phyloP scores from a whole-genome alignment of 305 asterid species.

The Fraxinus floribunda region DNA sequence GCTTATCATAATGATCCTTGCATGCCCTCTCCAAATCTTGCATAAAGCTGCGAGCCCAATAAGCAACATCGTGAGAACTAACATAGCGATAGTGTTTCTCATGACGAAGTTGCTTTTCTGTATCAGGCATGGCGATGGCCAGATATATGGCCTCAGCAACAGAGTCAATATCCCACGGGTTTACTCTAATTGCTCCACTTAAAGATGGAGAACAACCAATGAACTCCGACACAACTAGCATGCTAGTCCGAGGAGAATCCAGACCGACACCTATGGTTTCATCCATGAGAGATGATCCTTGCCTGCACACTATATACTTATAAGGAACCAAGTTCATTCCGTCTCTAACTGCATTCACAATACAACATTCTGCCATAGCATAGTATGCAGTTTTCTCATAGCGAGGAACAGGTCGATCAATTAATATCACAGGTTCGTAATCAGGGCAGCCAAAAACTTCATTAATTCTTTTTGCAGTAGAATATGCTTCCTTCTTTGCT shows the following conservation, averaged over 20 bases:
- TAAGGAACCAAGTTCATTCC: not conserved
- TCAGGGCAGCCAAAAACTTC: slow-evolving; percentile 1
- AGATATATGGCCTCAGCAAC: slow-evolving; percentile 1
- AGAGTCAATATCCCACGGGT: slow-evolving; percentile 9
- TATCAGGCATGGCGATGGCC: slow-evolving; percentile 13
- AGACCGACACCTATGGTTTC: not conserved
- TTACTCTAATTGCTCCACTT: slow-evolving; percentile 11
- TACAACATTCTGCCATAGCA: slow-evolving; percentile 14
- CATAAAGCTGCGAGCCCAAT: slow-evolving; percentile 19
- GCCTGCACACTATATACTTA: slow-evolving; percentile 5
- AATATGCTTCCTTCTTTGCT: not conserved
- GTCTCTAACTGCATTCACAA: slow-evolving; percentile 5
- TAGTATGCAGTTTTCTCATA: slow-evolving; percentile 14
- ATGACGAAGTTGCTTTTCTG: slow-evolving; percentile 13
- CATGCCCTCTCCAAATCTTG: not conserved
- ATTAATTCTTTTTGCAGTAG: not conserved
- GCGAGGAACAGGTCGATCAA: not conserved
- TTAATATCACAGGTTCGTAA: slow-evolving; percentile 6
- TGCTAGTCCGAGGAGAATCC: not conserved
- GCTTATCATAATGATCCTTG: slow-evolving; percentile 17
- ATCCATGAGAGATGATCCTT: not conserved
- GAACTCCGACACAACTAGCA: not conserved
- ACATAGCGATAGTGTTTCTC: not conserved
- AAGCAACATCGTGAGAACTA: slow-evolving; percentile 19
- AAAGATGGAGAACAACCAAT: not conserved